Percentiles rank a stretch among this genome's conserved stretches.
These are phyloP conservation scores for Cucumis hystrix DNA, from an alignment of 306 rosid genomes.

Conservation along the genomic window DNA sequence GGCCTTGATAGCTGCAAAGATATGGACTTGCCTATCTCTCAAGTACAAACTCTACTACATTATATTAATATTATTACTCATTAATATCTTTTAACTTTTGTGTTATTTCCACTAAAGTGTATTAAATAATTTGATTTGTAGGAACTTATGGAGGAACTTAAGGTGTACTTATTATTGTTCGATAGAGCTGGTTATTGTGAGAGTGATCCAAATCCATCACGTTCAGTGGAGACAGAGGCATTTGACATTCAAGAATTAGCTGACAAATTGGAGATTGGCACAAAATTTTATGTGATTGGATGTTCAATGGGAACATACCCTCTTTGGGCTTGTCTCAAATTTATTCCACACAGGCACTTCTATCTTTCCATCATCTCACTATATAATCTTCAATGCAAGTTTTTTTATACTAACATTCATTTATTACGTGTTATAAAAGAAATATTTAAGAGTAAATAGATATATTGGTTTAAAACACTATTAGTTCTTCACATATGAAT, in stretches of 20 bases:
- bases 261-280: constrained; percentile 47
- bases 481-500: no score
- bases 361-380: neutral
- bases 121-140: constrained; percentile 8
- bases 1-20: constrained; percentile 51
- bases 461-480: no score
- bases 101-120: neutral
- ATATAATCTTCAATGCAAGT: neutral
- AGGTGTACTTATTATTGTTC: constrained; percentile 39
- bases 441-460: no score
- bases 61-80: neutral
- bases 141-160: constrained; percentile 49
- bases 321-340: constrained; percentile 61
- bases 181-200: constrained; percentile 91
- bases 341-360: constrained; percentile 65
- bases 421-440: no score
- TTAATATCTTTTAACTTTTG: neutral
- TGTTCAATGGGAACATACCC: constrained; percentile 56
- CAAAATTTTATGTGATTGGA: constrained; percentile 55
- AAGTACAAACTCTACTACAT: constrained; percentile 20
- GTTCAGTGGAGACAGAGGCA: constrained; percentile 81
- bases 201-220: constrained; percentile 66
- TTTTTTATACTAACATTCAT: no score
- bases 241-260: constrained; percentile 77
- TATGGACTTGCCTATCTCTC: constrained; percentile 23